These are phyloP conservation scores for Xanthoconium separans DNA, from an alignment of 1,284 basidiomycete genomes.

Conservation along the genomic window DNA sequence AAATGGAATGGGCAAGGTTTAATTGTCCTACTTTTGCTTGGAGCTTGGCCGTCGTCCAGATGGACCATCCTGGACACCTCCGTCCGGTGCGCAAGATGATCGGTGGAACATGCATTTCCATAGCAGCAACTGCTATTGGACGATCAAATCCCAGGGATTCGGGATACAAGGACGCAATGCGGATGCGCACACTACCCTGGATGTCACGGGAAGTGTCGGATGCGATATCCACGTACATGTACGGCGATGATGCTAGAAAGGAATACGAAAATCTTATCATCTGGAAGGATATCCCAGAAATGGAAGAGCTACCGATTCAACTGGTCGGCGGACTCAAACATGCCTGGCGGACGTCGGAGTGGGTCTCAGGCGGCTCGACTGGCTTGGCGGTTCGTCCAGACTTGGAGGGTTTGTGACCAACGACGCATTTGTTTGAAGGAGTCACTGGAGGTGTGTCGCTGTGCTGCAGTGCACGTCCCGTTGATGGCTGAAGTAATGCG, in stretches of 20 bases:
- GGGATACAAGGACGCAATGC: slow-evolving; percentile 66
- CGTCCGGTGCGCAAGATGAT: slow-evolving; percentile 45
- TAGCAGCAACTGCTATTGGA: slow-evolving; percentile 59
- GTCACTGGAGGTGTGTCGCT: slow-evolving; percentile 53
- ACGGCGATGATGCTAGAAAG: slow-evolving; percentile 45
- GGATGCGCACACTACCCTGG: slow-evolving; percentile 49
- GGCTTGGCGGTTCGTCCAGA: slow-evolving; percentile 52
- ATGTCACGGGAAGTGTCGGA: slow-evolving; percentile 75
- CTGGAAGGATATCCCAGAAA: slow-evolving; percentile 39
- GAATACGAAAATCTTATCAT: slow-evolving; percentile 48
- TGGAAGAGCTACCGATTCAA: slow-evolving; percentile 58
- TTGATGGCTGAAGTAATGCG: slow-evolving; percentile 50
- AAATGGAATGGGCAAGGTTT: no score
- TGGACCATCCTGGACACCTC: slow-evolving; percentile 61
- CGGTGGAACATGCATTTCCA: slow-evolving; percentile 76
- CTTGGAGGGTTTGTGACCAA: slow-evolving; percentile 59
- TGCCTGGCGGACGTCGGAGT: slow-evolving; percentile 66
- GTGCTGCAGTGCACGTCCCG: slow-evolving; percentile 52
- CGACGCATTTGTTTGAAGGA: no score
- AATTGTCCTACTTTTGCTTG: slow-evolving; percentile 9
- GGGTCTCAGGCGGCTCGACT: slow-evolving; percentile 63
- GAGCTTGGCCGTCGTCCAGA: slow-evolving; percentile 42
- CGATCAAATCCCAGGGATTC: slow-evolving; percentile 57
- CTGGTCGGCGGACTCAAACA: slow-evolving; percentile 56
- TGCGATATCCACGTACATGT: slow-evolving; percentile 48